Evolutionary conservation across 257 asterid species (phyloP).

Genomic region (Gardenia jasminoides): DNA sequence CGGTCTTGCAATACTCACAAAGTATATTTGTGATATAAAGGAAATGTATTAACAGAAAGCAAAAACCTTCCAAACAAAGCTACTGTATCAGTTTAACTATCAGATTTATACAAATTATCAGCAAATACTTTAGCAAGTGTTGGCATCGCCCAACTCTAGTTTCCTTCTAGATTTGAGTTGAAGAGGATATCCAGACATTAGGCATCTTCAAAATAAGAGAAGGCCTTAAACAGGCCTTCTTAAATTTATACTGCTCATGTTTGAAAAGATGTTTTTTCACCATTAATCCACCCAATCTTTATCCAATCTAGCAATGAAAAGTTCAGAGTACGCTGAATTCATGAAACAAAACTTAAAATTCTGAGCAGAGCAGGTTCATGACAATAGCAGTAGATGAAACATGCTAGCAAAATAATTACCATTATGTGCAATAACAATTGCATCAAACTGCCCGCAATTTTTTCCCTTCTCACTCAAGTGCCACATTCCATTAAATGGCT

Average conservation of each 20-base stretch:
- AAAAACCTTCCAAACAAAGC: background rate
- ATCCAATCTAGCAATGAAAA: background rate
- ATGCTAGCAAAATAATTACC: slow-evolving; percentile 39
- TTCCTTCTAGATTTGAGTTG: background rate
- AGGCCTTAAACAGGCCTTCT: background rate
- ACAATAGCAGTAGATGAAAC: background rate
- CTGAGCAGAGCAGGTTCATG: background rate
- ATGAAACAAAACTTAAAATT: background rate
- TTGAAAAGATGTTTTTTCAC: background rate
- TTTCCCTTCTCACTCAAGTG: slow-evolving; percentile 84
- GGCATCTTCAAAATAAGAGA: background rate
- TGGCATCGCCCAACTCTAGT: background rate
- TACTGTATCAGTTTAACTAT: background rate
- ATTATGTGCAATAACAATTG: slow-evolving; percentile 89
- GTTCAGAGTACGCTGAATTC: background rate
- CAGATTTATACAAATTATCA: background rate
- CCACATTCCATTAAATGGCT: slow-evolving; percentile 86
- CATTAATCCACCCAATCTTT: background rate
- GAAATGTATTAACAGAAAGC: background rate
- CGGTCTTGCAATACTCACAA: background rate
- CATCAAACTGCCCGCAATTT: slow-evolving; percentile 83
- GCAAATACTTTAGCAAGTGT: background rate
- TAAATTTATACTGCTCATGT: background rate
- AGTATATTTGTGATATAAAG: background rate
- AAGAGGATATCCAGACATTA: background rate